A percentile compares a stretch with the other conserved stretches of the same genome.
phyloP scores from a whole-genome alignment of 768 basidiomycete species.

The Sutorius australiensis region DNA sequence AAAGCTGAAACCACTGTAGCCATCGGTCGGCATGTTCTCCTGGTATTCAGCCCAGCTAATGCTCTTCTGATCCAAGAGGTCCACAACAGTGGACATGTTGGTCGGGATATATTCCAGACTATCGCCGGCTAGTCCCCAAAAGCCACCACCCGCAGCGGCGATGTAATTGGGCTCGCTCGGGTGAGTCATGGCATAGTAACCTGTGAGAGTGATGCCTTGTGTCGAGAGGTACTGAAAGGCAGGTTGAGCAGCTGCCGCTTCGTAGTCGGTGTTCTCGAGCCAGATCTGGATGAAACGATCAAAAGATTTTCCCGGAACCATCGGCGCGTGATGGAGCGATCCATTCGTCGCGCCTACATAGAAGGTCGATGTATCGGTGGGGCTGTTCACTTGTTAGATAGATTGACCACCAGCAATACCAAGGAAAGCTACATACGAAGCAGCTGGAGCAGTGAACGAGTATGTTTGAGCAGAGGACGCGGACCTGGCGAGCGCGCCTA shows the following conservation, averaged over 20 bases:
- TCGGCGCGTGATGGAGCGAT: slow-evolving; percentile 33
- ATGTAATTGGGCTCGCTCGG: slow-evolving; percentile 59
- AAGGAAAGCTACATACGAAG: slow-evolving; percentile 16
- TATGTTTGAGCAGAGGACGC: slow-evolving; percentile 12
- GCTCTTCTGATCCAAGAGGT: slow-evolving; percentile 52
- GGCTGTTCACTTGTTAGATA: slow-evolving; percentile 7
- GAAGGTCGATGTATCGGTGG: slow-evolving; percentile 30
- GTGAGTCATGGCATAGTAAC: slow-evolving; percentile 49
- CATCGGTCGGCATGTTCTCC: slow-evolving; percentile 51
- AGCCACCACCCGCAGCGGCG: slow-evolving; percentile 46
- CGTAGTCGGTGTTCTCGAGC: slow-evolving; percentile 58
- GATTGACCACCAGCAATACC: not conserved
- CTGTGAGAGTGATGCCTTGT: slow-evolving; percentile 47
- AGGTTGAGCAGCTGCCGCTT: slow-evolving; percentile 21
- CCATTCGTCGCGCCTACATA: slow-evolving; percentile 42
- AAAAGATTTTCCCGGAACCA: slow-evolving; percentile 42
- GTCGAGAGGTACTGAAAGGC: slow-evolving; percentile 38
- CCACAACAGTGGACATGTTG: slow-evolving; percentile 56
- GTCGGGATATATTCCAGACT: slow-evolving; percentile 30
- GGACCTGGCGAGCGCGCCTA: slow-evolving; percentile 13
- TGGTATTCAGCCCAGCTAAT: slow-evolving; percentile 61
- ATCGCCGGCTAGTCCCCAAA: slow-evolving; percentile 47
- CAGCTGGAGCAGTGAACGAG: slow-evolving; percentile 21
- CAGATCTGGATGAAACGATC: slow-evolving; percentile 49
- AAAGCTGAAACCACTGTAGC: slow-evolving; percentile 40